These are phyloP conservation scores for Ustilago crameri DNA, from an alignment of 1,284 basidiomycete species.

Conservation along the genomic window DNA sequence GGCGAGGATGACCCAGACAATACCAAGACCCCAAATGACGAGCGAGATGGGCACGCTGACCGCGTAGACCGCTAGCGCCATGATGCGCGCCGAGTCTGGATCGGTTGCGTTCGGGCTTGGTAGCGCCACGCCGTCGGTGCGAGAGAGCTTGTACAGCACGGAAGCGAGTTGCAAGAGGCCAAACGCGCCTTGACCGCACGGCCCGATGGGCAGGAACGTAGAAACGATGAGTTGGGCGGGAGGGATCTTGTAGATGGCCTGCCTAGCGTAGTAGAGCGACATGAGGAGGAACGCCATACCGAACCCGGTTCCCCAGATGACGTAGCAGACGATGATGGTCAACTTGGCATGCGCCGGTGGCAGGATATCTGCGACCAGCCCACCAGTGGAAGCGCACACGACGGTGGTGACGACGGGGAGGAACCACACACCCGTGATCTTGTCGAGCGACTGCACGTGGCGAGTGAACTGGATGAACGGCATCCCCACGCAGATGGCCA, in stretches of 20 bases:
- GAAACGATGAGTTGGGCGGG: conserved; percentile 73
- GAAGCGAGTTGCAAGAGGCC: conserved; percentile 72
- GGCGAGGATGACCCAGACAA: conserved; percentile 70
- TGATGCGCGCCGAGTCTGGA: conserved; percentile 28
- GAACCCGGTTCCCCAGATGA: conserved; percentile 70
- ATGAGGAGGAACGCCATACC: conserved; percentile 73
- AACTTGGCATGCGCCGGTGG: conserved; percentile 72
- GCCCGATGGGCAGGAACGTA: conserved; percentile 74
- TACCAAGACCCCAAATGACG: conserved; percentile 70
- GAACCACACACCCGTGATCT: conserved; percentile 68
- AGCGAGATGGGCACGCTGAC: conserved; percentile 61
- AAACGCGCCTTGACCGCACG: conserved; percentile 75
- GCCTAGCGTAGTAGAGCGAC: conserved; percentile 73
- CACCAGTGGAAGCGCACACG: conserved; percentile 77
- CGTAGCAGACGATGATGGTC: conserved; percentile 72
- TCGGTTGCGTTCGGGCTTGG: conserved; percentile 12
- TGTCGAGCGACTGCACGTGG: conserved; percentile 74
- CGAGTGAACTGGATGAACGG: conserved; percentile 77
- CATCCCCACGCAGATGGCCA: conserved; percentile 75
- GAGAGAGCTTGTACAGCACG: conserved; percentile 30
- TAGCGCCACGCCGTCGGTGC: conserved; percentile 20
- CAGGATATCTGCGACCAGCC: conserved; percentile 73
- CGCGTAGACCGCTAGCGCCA: conserved; percentile 55
- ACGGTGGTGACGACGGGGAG: conserved; percentile 79
- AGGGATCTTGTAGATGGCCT: conserved; percentile 70